Base-by-base conservation (phyloP, 495 filamentous ascomycete species). In the Alectoria sarmentosa region DNA sequence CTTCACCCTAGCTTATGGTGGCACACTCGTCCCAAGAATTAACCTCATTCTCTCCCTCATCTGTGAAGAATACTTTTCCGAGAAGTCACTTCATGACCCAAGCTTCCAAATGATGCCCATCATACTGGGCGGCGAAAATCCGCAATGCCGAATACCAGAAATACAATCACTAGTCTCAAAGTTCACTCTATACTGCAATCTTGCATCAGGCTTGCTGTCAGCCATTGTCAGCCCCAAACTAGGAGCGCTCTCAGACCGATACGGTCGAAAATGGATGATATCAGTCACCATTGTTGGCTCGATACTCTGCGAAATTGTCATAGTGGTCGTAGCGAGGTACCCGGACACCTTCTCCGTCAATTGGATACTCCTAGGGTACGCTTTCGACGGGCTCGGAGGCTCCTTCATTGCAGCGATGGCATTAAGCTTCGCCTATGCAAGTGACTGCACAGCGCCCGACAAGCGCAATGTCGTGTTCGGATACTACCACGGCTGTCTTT, bases 341-440 rank as follows among this genome's bases (percentile, higher is more conserved):
- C 87, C 90, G 13, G 88, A 94, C 0, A 77, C 73, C 0, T 75
- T 94, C 44, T 79, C 85, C 59, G 86, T 91, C 62, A 84, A 87
- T 55, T 85, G 87, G 78, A 76, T 98, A 17, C 78, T 98, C 11
- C 60, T 92, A 8, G 90, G 90, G 23, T 82, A 82, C 36, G 78
- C 89, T 30, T 76, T 90, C 39, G 93, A 98, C 72, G 93, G 93
- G 2, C 69, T 97, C 0, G 84, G 86, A 26, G 94, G 93, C 21
- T 95, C 91, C 39, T 96, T 96, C 74, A 92, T 90, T 4, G 82
- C 88, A 1, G 86, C 83, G 4, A 88, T 90, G 78, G 89, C 94
- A 14, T 70, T 98, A 46, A 84, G 83, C 30, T 84, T 92, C 70
- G 88, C 93, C 0, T 98, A 98, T 72, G 88, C 87, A 9, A 83